Conservation (phyloP, 2,329 filamentous ascomycete genomes). For the Westerdykella aurantiaca region DNA sequence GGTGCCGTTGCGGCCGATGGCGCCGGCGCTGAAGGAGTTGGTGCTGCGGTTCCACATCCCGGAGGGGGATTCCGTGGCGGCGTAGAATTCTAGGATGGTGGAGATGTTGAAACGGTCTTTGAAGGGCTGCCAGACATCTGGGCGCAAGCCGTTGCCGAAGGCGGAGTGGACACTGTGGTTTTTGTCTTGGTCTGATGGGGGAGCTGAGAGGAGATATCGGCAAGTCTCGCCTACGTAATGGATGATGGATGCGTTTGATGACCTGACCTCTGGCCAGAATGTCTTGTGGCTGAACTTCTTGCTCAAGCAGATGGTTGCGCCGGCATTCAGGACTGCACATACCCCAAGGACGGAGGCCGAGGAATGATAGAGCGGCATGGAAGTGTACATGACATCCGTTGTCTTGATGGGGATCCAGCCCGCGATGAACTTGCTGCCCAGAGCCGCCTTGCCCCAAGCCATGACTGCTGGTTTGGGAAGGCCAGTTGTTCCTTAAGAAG, state of each 20-base stretch:
- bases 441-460: constrained; percentile 21
- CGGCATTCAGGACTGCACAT: constrained; percentile 21
- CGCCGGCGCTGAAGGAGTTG: constrained; percentile 56
- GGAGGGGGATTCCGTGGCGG: constrained; percentile 52
- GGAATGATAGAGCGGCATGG: constrained; percentile 37
- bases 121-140: constrained; percentile 39
- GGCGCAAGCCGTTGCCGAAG: constrained; percentile 39
- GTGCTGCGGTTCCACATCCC: constrained; percentile 46
- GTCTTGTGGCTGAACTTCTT: constrained; percentile 33
- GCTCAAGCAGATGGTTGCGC: constrained; percentile 24
- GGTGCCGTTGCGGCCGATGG: constrained; percentile 65
- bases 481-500: constrained; percentile 23
- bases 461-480: constrained; percentile 34
- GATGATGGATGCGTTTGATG: constrained; percentile 33
- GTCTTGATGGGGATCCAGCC: constrained; percentile 23
- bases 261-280: constrained; percentile 36
- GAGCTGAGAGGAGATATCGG: constrained; percentile 34
- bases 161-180: constrained; percentile 28
- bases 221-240: constrained; percentile 39
- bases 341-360: constrained; percentile 28
- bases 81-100: constrained; percentile 37
- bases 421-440: constrained; percentile 14
- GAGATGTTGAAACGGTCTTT: constrained; percentile 36
- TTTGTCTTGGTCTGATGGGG: constrained; percentile 26
- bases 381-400: constrained; percentile 32